Conservation (phyloP, 2,329 filamentous ascomycete species). For the Alternaria postmessia region DNA sequence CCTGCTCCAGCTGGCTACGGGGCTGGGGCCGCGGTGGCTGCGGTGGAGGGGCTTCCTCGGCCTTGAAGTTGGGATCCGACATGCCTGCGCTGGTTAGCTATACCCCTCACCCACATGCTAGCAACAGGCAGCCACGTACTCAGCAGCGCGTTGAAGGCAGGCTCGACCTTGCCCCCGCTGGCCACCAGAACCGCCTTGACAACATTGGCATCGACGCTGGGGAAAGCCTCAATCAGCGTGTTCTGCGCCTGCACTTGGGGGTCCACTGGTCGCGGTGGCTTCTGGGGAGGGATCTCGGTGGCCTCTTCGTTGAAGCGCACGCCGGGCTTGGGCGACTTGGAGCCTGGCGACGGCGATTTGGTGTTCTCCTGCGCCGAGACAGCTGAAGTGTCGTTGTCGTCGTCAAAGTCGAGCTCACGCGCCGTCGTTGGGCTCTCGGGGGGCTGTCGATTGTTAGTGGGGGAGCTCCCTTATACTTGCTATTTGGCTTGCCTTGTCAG, state of each 20-base stretch:
- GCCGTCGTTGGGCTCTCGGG: constrained; percentile 59
- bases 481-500: constrained; percentile 20
- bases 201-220: constrained; percentile 78
- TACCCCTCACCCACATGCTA: background rate
- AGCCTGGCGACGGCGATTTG: constrained; percentile 48
- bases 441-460: constrained; percentile 22
- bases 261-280: constrained; percentile 83
- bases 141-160: constrained; percentile 92
- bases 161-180: constrained; percentile 86
- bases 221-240: constrained; percentile 94
- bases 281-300: constrained; percentile 68
- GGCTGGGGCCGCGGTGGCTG: constrained; percentile 80
- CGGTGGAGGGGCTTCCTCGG: constrained; percentile 68
- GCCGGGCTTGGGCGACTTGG: constrained; percentile 52
- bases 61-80: constrained; percentile 62
- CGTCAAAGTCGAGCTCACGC: constrained; percentile 65
- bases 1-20: constrained; percentile 83
- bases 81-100: constrained; percentile 53
- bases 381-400: constrained; percentile 59
- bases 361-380: constrained; percentile 35
- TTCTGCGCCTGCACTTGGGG: constrained; percentile 85
- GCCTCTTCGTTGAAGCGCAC: constrained; percentile 58
- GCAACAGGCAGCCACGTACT: constrained; percentile 60
- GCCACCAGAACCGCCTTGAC: constrained; percentile 88
- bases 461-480: background rate